Conservation (phyloP, 2,329 filamentous ascomycete species). For the Aurifilum marmelostoma region DNA sequence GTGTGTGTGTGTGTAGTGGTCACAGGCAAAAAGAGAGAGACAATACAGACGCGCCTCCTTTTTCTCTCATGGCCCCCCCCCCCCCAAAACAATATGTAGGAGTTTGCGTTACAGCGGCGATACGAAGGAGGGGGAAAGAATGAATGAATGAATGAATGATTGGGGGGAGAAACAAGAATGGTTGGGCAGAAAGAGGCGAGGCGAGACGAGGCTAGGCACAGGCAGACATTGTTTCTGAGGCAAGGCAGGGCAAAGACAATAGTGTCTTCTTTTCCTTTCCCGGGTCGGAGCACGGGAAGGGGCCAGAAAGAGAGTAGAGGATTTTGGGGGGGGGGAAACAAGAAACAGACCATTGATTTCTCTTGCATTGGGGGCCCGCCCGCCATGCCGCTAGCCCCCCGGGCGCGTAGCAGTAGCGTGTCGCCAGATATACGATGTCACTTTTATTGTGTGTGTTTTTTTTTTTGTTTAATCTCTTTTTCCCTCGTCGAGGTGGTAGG, state of each 20-base stretch:
- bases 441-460: not conserved
- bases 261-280: not conserved
- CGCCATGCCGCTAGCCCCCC: not conserved
- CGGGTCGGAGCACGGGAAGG: too few relatives aligned
- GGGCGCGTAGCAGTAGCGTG: slow-evolving; percentile 16
- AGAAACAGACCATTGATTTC: not conserved
- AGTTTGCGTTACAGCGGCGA: not conserved
- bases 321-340: too few relatives aligned
- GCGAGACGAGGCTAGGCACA: too few relatives aligned
- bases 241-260: too few relatives aligned
- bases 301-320: not conserved
- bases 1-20: not conserved
- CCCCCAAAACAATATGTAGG: not conserved
- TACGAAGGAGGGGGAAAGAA: not conserved
- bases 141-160: too few relatives aligned
- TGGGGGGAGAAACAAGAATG: too few relatives aligned
- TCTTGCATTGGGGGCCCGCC: not conserved
- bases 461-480: too few relatives aligned
- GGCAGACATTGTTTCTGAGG: too few relatives aligned
- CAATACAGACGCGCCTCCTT: not conserved
- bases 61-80: not conserved
- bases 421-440: slow-evolving; percentile 7
- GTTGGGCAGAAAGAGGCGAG: too few relatives aligned
- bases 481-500: not conserved
- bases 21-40: not conserved